These are phyloP conservation scores for Castanea crenata DNA, from an alignment of 306 rosid species.

Conservation along the genomic window DNA sequence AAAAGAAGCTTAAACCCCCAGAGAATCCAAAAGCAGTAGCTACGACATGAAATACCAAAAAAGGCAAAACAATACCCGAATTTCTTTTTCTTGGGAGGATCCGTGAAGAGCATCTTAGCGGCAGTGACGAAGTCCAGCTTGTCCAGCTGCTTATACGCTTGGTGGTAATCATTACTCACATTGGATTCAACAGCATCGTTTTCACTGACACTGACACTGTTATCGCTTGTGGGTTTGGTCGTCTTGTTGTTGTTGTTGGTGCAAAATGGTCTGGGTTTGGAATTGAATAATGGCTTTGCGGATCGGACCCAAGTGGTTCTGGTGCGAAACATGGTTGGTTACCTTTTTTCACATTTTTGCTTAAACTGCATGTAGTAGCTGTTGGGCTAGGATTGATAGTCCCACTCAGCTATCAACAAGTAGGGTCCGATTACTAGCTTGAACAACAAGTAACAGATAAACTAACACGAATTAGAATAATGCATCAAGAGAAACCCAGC, in stretches of 20 bases:
- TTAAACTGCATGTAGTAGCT: neutral
- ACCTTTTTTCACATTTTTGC: neutral
- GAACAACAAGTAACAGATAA: too few species aligned
- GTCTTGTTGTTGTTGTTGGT: neutral
- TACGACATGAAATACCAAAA: neutral
- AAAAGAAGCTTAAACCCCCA: neutral
- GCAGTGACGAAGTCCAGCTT: constrained; percentile 69
- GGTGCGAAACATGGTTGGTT: constrained; percentile 43
- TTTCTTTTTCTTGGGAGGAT: constrained; percentile 57
- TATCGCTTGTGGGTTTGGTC: constrained; percentile 1
- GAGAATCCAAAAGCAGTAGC: neutral
- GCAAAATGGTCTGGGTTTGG: constrained; percentile 42
- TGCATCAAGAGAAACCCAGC: too few species aligned
- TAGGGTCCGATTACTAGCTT: neutral
- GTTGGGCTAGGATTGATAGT: neutral
- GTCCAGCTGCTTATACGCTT: constrained; percentile 59
- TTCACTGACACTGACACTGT: constrained; percentile 6
- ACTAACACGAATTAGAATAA: too few species aligned
- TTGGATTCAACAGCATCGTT: constrained; percentile 19
- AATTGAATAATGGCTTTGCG: constrained; percentile 17
- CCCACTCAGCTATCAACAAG: neutral
- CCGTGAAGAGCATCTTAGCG: constrained; percentile 74
- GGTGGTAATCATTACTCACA: constrained; percentile 39
- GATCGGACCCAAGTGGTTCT: constrained; percentile 38
- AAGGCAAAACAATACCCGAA: constrained; percentile 56